Evolutionary conservation across 768 basidiomycete species (phyloP).

Genomic region (Russula sp.): DNA sequence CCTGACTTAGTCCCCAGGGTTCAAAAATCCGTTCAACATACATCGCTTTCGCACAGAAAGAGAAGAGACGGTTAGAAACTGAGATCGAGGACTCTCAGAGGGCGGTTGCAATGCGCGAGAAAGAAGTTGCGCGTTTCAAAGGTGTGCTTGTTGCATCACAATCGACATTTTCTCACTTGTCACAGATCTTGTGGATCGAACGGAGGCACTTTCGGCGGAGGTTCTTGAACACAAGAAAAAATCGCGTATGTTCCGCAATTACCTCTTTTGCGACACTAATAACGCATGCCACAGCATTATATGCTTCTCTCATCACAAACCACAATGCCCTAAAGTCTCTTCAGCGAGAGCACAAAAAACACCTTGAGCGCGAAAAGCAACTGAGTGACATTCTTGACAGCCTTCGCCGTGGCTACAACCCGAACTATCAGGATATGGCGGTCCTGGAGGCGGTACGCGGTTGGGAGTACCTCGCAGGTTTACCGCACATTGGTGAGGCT

Average conservation of each 20-base stretch:
- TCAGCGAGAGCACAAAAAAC: constrained; percentile 61
- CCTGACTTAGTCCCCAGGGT: constrained; percentile 45
- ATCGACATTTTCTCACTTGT: neutral
- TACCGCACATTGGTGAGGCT: constrained; percentile 68
- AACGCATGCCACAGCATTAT: constrained; percentile 56
- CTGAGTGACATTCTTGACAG: constrained; percentile 80
- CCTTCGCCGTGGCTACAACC: constrained; percentile 85
- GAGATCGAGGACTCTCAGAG: constrained; percentile 46
- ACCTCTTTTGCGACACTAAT: neutral
- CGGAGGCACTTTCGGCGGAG: constrained; percentile 72
- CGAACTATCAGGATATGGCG: constrained; percentile 99
- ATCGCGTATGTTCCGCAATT: constrained; percentile 57
- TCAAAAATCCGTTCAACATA: constrained; percentile 88
- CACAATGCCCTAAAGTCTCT: constrained; percentile 72
- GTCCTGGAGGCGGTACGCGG: constrained; percentile 95
- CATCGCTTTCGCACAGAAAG: constrained; percentile 80
- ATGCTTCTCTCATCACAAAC: constrained; percentile 66
- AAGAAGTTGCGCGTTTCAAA: constrained; percentile 67
- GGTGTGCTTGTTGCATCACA: constrained; percentile 37
- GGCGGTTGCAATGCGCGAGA: constrained; percentile 59
- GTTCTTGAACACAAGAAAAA: constrained; percentile 79
- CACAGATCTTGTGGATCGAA: constrained; percentile 70
- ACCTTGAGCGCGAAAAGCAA: constrained; percentile 66
- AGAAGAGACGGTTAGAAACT: constrained; percentile 76
- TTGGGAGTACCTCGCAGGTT: constrained; percentile 70